Conservation (phyloP, 176 grass and related monocot species). For the Triticum urartu region DNA sequence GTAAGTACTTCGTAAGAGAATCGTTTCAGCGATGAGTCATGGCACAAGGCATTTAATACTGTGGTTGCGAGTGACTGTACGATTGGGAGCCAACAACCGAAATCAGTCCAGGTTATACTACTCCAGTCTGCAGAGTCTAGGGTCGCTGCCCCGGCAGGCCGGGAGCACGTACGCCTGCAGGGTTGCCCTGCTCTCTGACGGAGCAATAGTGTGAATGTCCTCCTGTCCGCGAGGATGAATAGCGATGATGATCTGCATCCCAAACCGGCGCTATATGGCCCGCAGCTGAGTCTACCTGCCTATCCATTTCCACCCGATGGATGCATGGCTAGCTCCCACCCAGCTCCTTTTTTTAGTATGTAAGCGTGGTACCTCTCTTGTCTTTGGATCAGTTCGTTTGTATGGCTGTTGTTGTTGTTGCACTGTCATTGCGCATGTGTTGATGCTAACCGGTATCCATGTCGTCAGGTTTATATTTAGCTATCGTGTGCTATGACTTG, state of each 20-base stretch:
- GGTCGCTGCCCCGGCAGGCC: no score
- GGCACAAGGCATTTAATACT: no score
- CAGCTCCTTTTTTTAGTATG: constrained; percentile 10
- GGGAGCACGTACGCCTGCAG: no score
- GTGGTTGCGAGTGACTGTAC: no score
- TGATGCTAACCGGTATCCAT: neutral
- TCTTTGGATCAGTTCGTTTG: constrained; percentile 19
- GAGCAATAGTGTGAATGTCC: constrained; percentile 13
- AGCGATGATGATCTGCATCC: no score
- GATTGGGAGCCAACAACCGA: no score
- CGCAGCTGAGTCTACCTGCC: constrained; percentile 4
- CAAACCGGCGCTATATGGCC: no score
- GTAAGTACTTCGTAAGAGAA: no score
- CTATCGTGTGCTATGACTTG: neutral
- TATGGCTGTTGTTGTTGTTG: constrained; percentile 7
- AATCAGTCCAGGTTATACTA: no score
- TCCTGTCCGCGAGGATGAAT: neutral
- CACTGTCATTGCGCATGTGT: neutral
- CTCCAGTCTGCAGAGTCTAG: no score
- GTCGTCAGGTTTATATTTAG: neutral
- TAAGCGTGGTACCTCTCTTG: neutral
- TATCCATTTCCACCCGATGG: constrained; percentile 7
- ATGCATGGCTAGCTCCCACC: neutral
- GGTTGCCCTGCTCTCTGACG: neutral
- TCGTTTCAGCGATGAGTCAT: no score